Evolutionary conservation across 2,329 filamentous ascomycete genomes (phyloP), one percentile per base, ranked within the genome.

Genomic region (Trichoderma hamatum): DNA sequence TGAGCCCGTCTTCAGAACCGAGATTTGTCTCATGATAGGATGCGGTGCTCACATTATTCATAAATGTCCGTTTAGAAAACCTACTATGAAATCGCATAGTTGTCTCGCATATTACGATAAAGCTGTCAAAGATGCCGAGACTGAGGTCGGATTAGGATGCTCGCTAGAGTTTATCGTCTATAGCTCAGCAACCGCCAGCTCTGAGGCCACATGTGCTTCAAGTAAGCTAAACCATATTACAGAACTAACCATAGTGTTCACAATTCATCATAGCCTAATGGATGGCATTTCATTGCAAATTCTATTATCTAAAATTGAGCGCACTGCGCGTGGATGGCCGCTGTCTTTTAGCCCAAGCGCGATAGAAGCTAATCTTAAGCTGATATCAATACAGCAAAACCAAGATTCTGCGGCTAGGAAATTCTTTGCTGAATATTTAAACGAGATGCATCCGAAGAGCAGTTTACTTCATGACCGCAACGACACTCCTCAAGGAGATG

Each of bases 31-130:
- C 16, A 28, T 36, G 7, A 54, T 66, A 7, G 67, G 67, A 11
- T 69, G 60, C 52, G 67, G 67, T 14, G 67, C 62, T 5, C 67
- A 66, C 13, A 46, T 69, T 24, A 30, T 69, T 1, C 67, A 69
- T 19, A 59, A 52, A n/a, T 32, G 10, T 6, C 30, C 67, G 5
- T 43, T 69, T 19, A 66, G 61, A 28, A 69, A 39, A 3, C 67
- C 54, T 16, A 19, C 16, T 16, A 0, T 46, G 1, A 16, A 21
- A 5, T 14, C 43, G 9, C 32, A 46, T 14, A 21, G 11, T 5
- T 21, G 19, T 19, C 11, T 14, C 3, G 1, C 39, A 1, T 36
- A 61, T 46, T 61, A 61, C n/a, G 58, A 61, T 30, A 26, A 19
- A n/a, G 58, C 58, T 19, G 26, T 61, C 19, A 5, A 49, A 5